Conservation (phyloP, 345 rosid species). For the Lumnitzera littorea region DNA sequence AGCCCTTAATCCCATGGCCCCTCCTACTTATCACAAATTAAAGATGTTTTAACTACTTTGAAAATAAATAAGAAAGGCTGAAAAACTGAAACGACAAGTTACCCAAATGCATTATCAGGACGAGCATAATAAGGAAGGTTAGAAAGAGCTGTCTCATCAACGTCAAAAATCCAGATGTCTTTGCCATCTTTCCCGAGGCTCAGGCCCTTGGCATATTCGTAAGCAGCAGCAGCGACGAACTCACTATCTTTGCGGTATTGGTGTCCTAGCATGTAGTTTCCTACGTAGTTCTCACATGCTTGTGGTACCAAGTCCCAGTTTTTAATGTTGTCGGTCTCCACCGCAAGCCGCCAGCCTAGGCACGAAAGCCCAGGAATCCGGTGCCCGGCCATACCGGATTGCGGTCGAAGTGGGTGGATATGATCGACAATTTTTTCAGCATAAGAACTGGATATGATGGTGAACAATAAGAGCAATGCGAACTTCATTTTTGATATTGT, state of each 20-base stretch:
- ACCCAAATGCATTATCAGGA: constrained; percentile 39
- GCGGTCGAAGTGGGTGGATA: constrained; percentile 15
- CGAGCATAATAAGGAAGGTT: constrained; percentile 45
- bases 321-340: constrained; percentile 30
- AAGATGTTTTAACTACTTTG: too few relatives aligned
- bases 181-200: constrained; percentile 29
- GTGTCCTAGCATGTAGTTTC: constrained; percentile 31
- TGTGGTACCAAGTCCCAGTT: constrained; percentile 24
- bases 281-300: constrained; percentile 27
- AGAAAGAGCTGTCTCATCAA: constrained; percentile 59
- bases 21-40: too few relatives aligned
- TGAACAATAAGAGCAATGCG: background rate
- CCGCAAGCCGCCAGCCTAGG: constrained; percentile 42
- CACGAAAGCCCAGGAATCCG: constrained; percentile 12
- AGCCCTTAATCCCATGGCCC: too few relatives aligned
- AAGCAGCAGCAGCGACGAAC: constrained; percentile 11
- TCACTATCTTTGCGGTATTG: constrained; percentile 28
- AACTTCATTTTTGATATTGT: too few relatives aligned
- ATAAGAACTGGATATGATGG: background rate
- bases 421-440: background rate
- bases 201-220: constrained; percentile 14
- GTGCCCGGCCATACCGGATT: constrained; percentile 8
- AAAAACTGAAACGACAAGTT: background rate
- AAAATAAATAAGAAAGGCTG: too few relatives aligned
- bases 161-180: constrained; percentile 52